Conservation (phyloP, 192 early-diverging fungal species). For the Funneliformis mosseae region DNA sequence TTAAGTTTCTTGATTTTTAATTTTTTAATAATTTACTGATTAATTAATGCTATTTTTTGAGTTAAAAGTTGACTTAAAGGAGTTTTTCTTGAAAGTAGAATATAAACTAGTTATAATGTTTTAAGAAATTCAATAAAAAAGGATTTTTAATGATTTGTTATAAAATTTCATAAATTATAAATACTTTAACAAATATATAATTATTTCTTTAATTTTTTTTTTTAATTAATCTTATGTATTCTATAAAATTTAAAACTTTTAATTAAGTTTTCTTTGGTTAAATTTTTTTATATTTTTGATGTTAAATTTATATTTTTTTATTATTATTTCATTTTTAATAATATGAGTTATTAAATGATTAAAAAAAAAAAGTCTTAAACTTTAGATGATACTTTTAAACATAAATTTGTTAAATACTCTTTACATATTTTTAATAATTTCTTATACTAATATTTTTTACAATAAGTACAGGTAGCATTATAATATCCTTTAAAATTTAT, state of each 20-base stretch:
- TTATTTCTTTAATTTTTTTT: neutral
- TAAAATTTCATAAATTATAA: neutral
- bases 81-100: neutral
- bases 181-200: neutral
- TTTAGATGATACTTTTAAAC: too few species aligned
- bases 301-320: too few species aligned
- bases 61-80: neutral
- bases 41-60: neutral
- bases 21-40: slow-evolving; percentile 10
- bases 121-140: slow-evolving; percentile 25
- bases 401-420: too few species aligned
- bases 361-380: too few species aligned
- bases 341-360: too few species aligned
- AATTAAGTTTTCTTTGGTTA: neutral
- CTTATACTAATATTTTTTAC: too few species aligned
- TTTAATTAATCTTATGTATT: neutral
- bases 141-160: slow-evolving; percentile 6
- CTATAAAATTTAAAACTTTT: slow-evolving; percentile 4
- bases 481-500: too few species aligned
- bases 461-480: too few species aligned
- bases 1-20: too few species aligned
- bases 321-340: too few species aligned
- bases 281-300: neutral
- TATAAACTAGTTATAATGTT: slow-evolving; percentile 7
- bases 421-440: too few species aligned